These are phyloP conservation scores for Pisolithus microcarpus DNA, from an alignment of 768 basidiomycete genomes.

Conservation along the genomic window DNA sequence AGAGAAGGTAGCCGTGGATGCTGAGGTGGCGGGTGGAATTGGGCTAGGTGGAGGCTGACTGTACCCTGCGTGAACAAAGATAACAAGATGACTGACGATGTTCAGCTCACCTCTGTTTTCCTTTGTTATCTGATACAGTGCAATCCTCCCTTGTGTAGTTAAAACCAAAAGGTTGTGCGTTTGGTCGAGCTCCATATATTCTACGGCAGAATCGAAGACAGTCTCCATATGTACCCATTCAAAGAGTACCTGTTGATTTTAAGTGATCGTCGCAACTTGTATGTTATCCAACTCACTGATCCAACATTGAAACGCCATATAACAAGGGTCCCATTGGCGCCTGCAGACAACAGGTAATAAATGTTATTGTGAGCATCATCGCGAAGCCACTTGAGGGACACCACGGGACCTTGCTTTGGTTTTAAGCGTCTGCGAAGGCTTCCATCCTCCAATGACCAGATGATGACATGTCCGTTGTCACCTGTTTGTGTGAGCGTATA, in stretches of 20 bases:
- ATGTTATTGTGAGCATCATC: too few relatives aligned
- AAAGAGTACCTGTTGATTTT: not conserved
- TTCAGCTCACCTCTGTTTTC: not conserved
- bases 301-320: not conserved
- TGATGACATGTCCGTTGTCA: not conserved
- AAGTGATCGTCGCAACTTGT: not conserved
- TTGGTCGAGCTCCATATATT: not conserved
- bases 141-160: not conserved
- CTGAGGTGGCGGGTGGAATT: too few relatives aligned
- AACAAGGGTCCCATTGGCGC: not conserved
- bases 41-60: not conserved
- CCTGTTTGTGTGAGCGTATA: not conserved
- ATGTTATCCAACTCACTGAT: not conserved
- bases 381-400: too few relatives aligned
- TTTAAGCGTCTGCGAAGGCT: not conserved
- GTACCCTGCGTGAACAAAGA: not conserved
- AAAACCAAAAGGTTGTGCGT: not conserved
- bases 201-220: not conserved
- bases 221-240: not conserved
- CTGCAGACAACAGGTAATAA: too few relatives aligned
- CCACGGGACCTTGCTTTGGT: slow-evolving; percentile 2
- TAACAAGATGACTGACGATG: too few relatives aligned
- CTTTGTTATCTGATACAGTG: not conserved
- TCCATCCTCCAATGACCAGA: slow-evolving; percentile 1
- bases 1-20: too few relatives aligned